Percentiles rank a stretch among this genome's conserved stretches.
Evolutionary conservation across 1,139 yeast species (phyloP).

Genomic region (Yamadazyma diospyri): DNA sequence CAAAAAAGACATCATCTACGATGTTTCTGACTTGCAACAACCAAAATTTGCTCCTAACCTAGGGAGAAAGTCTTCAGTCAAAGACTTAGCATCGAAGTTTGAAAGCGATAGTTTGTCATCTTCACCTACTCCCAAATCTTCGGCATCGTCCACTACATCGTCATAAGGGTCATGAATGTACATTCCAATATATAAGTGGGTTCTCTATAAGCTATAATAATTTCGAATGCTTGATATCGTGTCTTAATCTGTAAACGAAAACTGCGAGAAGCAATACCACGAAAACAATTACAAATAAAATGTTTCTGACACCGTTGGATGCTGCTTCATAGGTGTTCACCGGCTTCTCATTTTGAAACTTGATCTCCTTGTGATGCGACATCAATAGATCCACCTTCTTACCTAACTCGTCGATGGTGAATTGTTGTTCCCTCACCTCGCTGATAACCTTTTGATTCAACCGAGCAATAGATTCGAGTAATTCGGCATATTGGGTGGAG

Average conservation of each 20-base stretch:
- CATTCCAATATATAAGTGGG: not conserved
- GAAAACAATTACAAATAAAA: conserved; percentile 40
- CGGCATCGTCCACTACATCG: conserved; percentile 10
- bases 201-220: conserved; percentile 32
- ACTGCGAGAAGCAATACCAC: conserved; percentile 35
- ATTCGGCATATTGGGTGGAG: conserved; percentile 32
- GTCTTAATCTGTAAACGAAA: conserved; percentile 46
- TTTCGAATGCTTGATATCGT: conserved; percentile 54
- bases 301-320: conserved; percentile 31
- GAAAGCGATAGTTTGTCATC: conserved; percentile 18
- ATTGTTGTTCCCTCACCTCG: conserved; percentile 44
- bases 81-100: conserved; percentile 31
- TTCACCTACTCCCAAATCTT: conserved; percentile 11
- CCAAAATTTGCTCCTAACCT: conserved; percentile 29
- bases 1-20: conserved; percentile 25
- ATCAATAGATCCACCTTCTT: conserved; percentile 42
- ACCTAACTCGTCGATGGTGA: conserved; percentile 30
- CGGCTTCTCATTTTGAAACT: conserved; percentile 23
- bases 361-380: conserved; percentile 40
- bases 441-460: conserved; percentile 41
- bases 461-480: conserved; percentile 30
- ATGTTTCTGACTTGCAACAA: conserved; percentile 23
- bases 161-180: not conserved
- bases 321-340: conserved; percentile 10
- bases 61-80: conserved; percentile 33